Percentiles rank a stretch among this genome's conserved stretches.
phyloP scores from a whole-genome alignment of 2,329 filamentous ascomycete species.

The Phoma sp. region DNA sequence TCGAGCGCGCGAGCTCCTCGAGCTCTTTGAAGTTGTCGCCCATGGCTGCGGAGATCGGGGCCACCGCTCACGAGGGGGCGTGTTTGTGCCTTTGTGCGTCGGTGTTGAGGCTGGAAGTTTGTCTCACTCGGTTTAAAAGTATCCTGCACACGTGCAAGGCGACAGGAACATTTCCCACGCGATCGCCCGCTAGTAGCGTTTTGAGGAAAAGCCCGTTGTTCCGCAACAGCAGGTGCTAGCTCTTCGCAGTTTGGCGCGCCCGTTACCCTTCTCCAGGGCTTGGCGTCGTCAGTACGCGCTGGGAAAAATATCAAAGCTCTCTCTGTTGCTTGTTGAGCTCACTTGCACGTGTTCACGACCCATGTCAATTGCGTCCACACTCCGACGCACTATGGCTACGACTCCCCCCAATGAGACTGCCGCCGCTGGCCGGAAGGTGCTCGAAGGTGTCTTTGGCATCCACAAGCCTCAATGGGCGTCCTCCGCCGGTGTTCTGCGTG shows the following conservation, averaged over 20 bases:
- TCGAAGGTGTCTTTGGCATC: constrained; percentile 74
- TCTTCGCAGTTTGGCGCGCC: constrained; percentile 25
- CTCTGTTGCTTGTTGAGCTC: constrained; percentile 4
- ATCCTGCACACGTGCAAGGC: not conserved
- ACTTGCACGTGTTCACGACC: constrained; percentile 1
- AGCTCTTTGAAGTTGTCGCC: constrained; percentile 49
- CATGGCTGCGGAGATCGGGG: constrained; percentile 31
- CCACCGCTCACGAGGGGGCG: too few relatives aligned
- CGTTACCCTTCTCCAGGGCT: constrained; percentile 8
- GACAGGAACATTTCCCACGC: not conserved
- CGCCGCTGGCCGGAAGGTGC: constrained; percentile 49
- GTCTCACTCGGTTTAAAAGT: not conserved
- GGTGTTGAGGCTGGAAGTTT: too few relatives aligned
- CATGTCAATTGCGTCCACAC: constrained; percentile 29
- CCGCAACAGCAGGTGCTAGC: constrained; percentile 21
- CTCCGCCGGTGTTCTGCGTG: constrained; percentile 88
- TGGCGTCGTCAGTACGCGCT: constrained; percentile 3
- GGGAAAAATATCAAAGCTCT: constrained; percentile 5
- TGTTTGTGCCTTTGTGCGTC: too few relatives aligned
- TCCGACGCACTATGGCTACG: constrained; percentile 33
- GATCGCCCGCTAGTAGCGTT: too few relatives aligned
- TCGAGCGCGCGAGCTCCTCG: constrained; percentile 49
- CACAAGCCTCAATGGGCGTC: constrained; percentile 89
- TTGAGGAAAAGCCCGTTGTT: not conserved
- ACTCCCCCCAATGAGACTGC: constrained; percentile 29